Evolutionary conservation across 208 protist species (phyloP).

Genomic region (Acanthamoeba lenticulata): DNA sequence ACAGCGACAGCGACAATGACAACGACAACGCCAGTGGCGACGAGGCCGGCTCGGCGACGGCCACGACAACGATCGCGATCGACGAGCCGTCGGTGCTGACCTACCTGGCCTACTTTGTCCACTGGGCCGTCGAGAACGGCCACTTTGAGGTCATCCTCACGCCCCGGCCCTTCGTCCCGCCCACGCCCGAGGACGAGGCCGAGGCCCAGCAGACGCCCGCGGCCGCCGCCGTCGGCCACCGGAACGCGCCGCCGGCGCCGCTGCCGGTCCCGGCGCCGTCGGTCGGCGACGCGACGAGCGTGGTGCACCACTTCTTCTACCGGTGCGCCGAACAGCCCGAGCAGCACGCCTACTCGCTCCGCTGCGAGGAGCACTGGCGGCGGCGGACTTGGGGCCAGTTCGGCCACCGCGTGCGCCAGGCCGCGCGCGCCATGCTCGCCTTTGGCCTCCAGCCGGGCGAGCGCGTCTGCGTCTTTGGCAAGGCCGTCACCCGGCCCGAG

Average conservation of each 20-base stretch:
- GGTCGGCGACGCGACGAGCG: not conserved
- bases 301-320: not conserved
- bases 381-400: not conserved
- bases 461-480: not conserved
- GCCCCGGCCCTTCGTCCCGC: not conserved
- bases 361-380: not conserved
- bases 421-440: not conserved
- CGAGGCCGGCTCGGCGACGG: no score
- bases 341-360: not conserved
- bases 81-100: not conserved
- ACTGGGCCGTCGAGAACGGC: not conserved
- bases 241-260: no score
- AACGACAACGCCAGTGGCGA: no score
- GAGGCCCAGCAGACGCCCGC: no score
- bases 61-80: not conserved
- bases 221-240: no score
- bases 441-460: not conserved
- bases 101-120: not conserved
- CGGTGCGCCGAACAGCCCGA: not conserved
- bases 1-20: no score
- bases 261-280: no score
- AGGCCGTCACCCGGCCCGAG: not conserved
- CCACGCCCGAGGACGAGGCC: no score
- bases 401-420: not conserved
- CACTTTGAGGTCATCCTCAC: not conserved